Evolutionary conservation across 768 basidiomycete species (phyloP).

Genomic region (Termitomyces sp.): DNA sequence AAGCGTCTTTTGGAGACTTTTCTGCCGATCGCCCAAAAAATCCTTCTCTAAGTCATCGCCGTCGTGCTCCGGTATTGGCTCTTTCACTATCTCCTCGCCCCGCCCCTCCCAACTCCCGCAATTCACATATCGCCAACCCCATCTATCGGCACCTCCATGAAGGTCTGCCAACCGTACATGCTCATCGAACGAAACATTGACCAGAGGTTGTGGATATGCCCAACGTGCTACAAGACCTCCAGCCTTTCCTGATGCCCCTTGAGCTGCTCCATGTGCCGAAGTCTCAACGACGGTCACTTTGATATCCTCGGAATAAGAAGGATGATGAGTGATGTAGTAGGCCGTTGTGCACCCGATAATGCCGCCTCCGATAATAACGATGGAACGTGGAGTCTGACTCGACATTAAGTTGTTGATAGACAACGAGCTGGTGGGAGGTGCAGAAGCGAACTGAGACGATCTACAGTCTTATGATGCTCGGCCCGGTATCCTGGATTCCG

Average conservation of each 20-base stretch:
- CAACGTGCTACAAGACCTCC: conserved; percentile 83
- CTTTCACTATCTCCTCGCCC: conserved; percentile 32
- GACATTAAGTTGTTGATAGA: too few relatives aligned
- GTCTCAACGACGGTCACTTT: conserved; percentile 70
- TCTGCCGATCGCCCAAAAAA: conserved; percentile 12
- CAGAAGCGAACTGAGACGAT: neutral
- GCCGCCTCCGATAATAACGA: conserved; percentile 82
- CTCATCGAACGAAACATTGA: conserved; percentile 67
- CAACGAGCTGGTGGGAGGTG: neutral
- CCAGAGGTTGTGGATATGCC: conserved; percentile 75
- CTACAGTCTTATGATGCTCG: neutral
- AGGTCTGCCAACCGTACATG: conserved; percentile 70
- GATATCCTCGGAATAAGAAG: conserved; percentile 35
- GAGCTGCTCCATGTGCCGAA: conserved; percentile 60
- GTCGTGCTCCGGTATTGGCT: neutral
- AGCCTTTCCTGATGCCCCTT: conserved; percentile 82
- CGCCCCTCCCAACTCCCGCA: conserved; percentile 73
- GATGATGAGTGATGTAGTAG: conserved; percentile 69
- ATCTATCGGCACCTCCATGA: conserved; percentile 65
- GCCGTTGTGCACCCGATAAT: conserved; percentile 85
- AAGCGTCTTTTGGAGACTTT: conserved; percentile 53
- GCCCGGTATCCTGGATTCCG: neutral
- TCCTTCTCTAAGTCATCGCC: conserved; percentile 23
- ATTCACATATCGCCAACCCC: conserved; percentile 81
- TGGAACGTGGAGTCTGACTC: conserved; percentile 30